phyloP scores from a whole-genome alignment of 768 basidiomycete genomes.

The Suillus discolor region DNA sequence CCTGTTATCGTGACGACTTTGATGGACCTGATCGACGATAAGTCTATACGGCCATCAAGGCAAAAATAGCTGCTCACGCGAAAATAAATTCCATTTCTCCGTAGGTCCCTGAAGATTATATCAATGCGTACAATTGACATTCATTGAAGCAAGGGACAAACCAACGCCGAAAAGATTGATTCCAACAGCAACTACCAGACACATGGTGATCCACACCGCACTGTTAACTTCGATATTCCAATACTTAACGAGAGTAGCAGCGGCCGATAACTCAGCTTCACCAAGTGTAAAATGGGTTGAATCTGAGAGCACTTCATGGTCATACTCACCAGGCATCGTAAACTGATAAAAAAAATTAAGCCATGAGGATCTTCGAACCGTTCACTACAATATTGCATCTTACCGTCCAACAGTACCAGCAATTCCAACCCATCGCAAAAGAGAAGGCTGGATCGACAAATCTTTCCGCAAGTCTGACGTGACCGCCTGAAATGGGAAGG shows the following conservation, averaged over 20 bases:
- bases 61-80: background rate
- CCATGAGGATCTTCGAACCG: background rate
- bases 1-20: background rate
- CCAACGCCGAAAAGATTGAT: constrained; percentile 1
- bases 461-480: background rate
- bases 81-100: background rate
- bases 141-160: background rate
- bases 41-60: background rate
- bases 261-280: background rate
- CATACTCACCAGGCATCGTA: background rate
- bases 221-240: background rate
- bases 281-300: background rate
- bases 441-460: background rate
- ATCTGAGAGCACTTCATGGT: background rate
- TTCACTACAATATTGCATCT: background rate
- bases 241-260: background rate
- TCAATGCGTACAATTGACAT: background rate
- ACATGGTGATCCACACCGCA: background rate
- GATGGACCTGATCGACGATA: background rate
- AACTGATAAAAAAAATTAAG: background rate
- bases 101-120: background rate
- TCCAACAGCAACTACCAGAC: background rate
- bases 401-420: constrained; percentile 2
- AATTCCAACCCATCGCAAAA: constrained; percentile 1
- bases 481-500: background rate